A percentile compares a stretch with the other conserved stretches of the same genome.
Evolutionary conservation across 306 rosid genomes (phyloP).

Genomic region (Phaseolus lunatus): DNA sequence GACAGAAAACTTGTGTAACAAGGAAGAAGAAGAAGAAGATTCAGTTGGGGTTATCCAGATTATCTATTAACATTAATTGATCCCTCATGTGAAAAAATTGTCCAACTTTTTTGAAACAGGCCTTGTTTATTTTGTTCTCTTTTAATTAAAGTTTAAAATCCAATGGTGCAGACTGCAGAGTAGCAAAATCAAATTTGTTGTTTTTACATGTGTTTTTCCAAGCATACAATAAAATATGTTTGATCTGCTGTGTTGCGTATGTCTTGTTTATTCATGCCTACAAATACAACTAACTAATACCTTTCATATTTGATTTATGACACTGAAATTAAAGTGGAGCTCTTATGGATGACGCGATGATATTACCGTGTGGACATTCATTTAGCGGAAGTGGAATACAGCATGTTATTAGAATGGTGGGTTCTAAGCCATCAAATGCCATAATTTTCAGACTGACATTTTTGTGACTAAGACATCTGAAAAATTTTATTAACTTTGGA

Average conservation of each 20-base stretch:
- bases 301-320: constrained; percentile 28
- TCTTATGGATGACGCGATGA: constrained; percentile 98
- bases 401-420: constrained; percentile 88
- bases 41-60: constrained; percentile 1
- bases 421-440: constrained; percentile 62
- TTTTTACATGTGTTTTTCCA: neutral
- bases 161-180: neutral
- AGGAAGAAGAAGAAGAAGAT: neutral
- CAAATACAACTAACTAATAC: neutral
- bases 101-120: constrained; percentile 19
- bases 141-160: neutral
- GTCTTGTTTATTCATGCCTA: constrained; percentile 8
- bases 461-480: constrained; percentile 52
- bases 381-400: constrained; percentile 90
- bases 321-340: constrained; percentile 69
- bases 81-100: neutral
- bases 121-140: constrained; percentile 6
- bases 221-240: constrained; percentile 26
- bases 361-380: constrained; percentile 99
- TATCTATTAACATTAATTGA: neutral
- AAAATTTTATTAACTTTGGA: constrained; percentile 45
- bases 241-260: constrained; percentile 9
- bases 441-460: constrained; percentile 43
- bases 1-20: constrained; percentile 10
- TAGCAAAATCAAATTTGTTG: neutral